phyloP scores from a whole-genome alignment of 2,329 filamentous ascomycete genomes.

The Aspergillus tubingensis region DNA sequence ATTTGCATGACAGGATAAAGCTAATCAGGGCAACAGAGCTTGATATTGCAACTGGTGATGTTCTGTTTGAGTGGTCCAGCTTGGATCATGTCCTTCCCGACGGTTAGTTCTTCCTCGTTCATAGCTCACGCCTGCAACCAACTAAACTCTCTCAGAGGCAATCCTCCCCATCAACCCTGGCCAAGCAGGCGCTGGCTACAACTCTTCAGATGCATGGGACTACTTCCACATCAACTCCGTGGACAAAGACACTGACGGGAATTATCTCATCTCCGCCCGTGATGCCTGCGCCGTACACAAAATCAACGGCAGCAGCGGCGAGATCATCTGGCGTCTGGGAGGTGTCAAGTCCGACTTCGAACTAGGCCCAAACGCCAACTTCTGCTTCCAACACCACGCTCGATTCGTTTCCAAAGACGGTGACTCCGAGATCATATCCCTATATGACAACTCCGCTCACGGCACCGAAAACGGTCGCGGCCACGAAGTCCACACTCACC shows the following conservation, averaged over 20 bases:
- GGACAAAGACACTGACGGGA: conserved; percentile 39
- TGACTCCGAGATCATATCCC: conserved; percentile 29
- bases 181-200: no score
- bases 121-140: no score
- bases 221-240: conserved; percentile 41
- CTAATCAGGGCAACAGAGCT: no score
- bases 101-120: no score
- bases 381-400: conserved; percentile 39
- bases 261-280: conserved; percentile 41
- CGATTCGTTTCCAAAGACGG: conserved; percentile 29
- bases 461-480: conserved; percentile 25
- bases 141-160: no score
- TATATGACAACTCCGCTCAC: conserved; percentile 35
- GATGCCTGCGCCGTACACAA: conserved; percentile 40
- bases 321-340: conserved; percentile 41
- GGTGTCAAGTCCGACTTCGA: conserved; percentile 32
- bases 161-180: no score
- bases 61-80: no score
- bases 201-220: conserved; percentile 15
- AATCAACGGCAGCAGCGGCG: conserved; percentile 35
- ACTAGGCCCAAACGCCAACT: conserved; percentile 31
- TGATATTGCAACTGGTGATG: no score
- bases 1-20: no score
- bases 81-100: no score
- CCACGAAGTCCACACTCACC: conserved; percentile 24